Percentiles rank a stretch among this genome's conserved stretches.
phyloP scores from a whole-genome alignment of 2,329 filamentous ascomycete genomes.

The Exophiala sideris region DNA sequence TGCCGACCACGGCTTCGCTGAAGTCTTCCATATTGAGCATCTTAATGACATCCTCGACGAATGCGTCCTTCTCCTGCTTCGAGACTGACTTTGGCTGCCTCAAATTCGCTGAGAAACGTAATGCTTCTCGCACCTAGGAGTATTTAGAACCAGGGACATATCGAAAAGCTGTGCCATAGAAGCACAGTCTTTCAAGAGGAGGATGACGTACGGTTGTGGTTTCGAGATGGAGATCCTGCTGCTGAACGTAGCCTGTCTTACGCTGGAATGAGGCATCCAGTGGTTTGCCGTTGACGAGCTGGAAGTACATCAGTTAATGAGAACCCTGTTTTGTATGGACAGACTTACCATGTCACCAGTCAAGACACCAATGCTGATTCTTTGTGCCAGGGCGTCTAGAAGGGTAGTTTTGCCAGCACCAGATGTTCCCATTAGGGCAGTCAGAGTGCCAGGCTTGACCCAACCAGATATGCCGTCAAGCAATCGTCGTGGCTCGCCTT shows the following conservation, averaged over 20 bases:
- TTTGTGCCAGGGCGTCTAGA: constrained; percentile 55
- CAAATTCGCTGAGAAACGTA: constrained; percentile 81
- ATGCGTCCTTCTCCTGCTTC: constrained; percentile 71
- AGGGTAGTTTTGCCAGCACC: constrained; percentile 63
- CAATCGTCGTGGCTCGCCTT: constrained; percentile 56
- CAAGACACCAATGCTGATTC: constrained; percentile 58
- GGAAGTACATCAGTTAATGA: background rate
- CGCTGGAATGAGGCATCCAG: constrained; percentile 59
- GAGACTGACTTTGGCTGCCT: constrained; percentile 73
- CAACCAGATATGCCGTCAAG: constrained; percentile 54
- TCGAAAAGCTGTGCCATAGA: too few species aligned
- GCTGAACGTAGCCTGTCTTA: constrained; percentile 66
- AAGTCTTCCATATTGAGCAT: constrained; percentile 86
- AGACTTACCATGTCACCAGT: constrained; percentile 56
- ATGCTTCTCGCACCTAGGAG: constrained; percentile 66
- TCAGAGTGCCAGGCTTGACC: constrained; percentile 56
- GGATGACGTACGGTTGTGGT: too few species aligned
- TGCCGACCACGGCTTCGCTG: constrained; percentile 82
- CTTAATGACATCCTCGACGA: constrained; percentile 84
- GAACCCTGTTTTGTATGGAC: background rate
- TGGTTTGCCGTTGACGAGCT: constrained; percentile 58
- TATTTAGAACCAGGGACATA: too few species aligned
- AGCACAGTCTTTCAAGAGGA: too few species aligned
- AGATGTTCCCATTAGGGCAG: constrained; percentile 59
- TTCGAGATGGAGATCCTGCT: too few species aligned